Evolutionary conservation across 1,284 basidiomycete species (phyloP), one percentile per base, ranked within the genome.

Genomic region (Leccinum solheimii): DNA sequence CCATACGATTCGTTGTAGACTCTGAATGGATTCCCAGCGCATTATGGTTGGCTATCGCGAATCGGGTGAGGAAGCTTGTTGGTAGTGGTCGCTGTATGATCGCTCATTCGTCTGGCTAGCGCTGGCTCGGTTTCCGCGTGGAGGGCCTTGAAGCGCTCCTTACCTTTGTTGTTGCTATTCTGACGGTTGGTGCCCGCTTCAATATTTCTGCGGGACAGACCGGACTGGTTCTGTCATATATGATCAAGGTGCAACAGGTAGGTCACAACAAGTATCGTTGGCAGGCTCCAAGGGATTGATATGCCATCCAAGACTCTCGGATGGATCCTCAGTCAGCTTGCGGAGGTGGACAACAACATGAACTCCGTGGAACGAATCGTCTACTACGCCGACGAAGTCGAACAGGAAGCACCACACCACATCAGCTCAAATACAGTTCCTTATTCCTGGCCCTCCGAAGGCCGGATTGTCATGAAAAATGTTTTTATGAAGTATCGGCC

Each of bases 321-420:
- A 14, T 94, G 88, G 90, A 83, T 95, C 70, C 86, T 95, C 52
- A 86, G 92, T 23, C 93, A 95, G 73, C 82, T 83, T 56, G 91
- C 91, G 3, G 91, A 95, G 70, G 87, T 94, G 16, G 92, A 95
- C 75, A 95, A 96, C 74, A 86, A 95, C 75, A 95, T 96, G 90
- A 95, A 95, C 72, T 87, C 89, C 26, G 92, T 95, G 5, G 94
- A 97, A 75, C 87, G 92, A 50, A 81, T 95, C 30, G 78, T 92
- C 3, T 83, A 94, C 73, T 97, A 97, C 68, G 87, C 89, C 34
- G 78, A 80, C 58, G 75, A 83, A 51, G 48, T 69, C 3, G 66
- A 64, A 59, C 91, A 93, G 72, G 95, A 97, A 74, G 84, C 91
- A 1, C 82, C 90, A 0, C 86, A 92, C 67, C 80, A 87, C 38